phyloP scores from a whole-genome alignment of 768 basidiomycete genomes.

The Pisolithus tinctorius region DNA sequence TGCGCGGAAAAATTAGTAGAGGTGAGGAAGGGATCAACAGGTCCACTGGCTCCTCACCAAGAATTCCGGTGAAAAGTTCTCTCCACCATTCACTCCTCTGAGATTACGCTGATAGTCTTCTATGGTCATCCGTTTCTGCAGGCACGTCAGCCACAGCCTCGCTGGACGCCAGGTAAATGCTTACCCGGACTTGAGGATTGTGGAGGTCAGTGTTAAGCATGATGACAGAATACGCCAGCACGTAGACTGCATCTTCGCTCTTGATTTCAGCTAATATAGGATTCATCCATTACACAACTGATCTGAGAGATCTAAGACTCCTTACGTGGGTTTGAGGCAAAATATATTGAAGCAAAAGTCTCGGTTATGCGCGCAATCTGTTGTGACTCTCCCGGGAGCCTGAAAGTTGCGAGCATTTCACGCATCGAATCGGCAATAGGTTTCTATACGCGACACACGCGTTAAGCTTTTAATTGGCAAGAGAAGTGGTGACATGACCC shows the following conservation, averaged over 20 bases:
- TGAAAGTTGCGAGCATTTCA: conserved; percentile 87
- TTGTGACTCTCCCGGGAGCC: conserved; percentile 91
- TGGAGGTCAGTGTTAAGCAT: conserved; percentile 98
- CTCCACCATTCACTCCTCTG: conserved; percentile 83
- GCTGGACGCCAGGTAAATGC: neutral
- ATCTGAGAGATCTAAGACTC: neutral
- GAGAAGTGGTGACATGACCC: conserved; percentile 18
- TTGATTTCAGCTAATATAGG: conserved; percentile 69
- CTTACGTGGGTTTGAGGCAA: conserved; percentile 74
- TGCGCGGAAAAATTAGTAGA: conserved; percentile 23
- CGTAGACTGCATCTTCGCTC: conserved; percentile 87
- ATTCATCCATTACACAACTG: neutral
- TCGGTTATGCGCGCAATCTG: conserved; percentile 93
- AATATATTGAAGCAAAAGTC: conserved; percentile 88
- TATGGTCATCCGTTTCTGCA: conserved; percentile 90
- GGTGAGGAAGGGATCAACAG: conserved; percentile 6
- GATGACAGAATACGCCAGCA: conserved; percentile 92
- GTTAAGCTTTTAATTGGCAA: neutral
- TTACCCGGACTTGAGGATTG: conserved; percentile 85
- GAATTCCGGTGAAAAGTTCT: conserved; percentile 80
- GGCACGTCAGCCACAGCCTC: conserved; percentile 4
- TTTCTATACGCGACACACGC: conserved; percentile 51
- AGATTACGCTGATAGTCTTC: conserved; percentile 93
- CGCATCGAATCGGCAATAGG: conserved; percentile 93
- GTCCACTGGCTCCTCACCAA: conserved; percentile 43